These are phyloP conservation scores for Penicillium nucicola DNA, from an alignment of 495 filamentous ascomycete genomes.

Conservation along the genomic window DNA sequence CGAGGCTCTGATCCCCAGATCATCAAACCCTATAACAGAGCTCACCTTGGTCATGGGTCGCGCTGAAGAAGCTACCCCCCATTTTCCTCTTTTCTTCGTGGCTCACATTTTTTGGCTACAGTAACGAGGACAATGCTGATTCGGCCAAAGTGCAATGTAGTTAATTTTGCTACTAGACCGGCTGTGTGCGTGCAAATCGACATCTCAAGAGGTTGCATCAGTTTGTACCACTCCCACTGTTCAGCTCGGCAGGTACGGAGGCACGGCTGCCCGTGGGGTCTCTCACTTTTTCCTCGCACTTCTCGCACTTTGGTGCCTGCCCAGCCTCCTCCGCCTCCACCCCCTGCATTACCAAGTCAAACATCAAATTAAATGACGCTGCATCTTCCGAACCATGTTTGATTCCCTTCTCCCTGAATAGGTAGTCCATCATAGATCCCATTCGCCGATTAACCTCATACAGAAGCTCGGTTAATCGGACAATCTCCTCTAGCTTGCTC, in stretches of 20 bases:
- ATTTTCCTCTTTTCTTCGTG: no score
- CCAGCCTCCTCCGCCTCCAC: constrained; percentile 1
- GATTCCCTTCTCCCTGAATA: constrained; percentile 5
- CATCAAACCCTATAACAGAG: no score
- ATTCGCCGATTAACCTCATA: constrained; percentile 11
- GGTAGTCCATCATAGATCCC: constrained; percentile 8
- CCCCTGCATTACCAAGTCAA: constrained; percentile 1
- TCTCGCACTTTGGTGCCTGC: not conserved
- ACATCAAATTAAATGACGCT: constrained; percentile 8
- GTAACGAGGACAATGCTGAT: no score
- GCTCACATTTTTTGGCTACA: not conserved
- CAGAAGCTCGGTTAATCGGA: constrained; percentile 9
- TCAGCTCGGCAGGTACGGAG: constrained; percentile 2
- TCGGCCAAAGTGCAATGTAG: no score
- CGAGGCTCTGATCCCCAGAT: no score
- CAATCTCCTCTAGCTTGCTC: constrained; percentile 6
- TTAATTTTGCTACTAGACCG: no score
- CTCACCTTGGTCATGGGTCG: no score
- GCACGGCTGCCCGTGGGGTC: not conserved
- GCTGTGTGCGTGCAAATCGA: not conserved
- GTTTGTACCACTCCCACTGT: not conserved
- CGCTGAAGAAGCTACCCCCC: no score
- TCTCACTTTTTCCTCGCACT: not conserved
- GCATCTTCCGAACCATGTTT: constrained; percentile 1
- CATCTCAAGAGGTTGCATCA: not conserved